Evolutionary conservation across 306 rosid genomes (phyloP).

Genomic region (Pterocarpus macrocarpus): DNA sequence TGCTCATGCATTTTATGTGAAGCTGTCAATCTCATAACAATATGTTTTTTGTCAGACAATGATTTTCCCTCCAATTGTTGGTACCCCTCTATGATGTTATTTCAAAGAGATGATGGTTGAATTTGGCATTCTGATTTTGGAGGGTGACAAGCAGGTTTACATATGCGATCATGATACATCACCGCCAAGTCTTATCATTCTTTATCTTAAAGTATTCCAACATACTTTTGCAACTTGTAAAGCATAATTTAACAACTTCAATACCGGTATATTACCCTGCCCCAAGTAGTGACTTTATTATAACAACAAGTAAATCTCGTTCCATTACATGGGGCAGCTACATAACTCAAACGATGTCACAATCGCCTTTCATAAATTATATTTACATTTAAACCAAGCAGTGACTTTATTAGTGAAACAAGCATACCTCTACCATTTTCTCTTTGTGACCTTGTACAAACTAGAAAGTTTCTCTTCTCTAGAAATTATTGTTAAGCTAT

Average conservation of each 20-base stretch:
- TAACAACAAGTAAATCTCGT: no score
- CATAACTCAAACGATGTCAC: no score
- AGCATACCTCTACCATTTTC: background rate
- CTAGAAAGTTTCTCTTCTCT: conserved; percentile 10
- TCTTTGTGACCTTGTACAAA: background rate
- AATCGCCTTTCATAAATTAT: no score
- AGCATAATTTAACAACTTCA: conserved; percentile 5
- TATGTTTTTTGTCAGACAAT: background rate
- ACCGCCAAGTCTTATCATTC: conserved; percentile 77
- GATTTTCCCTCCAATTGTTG: background rate
- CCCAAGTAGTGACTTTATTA: background rate
- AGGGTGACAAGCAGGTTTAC: conserved; percentile 92
- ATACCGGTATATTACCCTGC: background rate
- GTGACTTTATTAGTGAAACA: background rate
- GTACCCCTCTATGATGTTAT: conserved; percentile 7
- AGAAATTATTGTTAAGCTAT: conserved; percentile 19
- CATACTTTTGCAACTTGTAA: conserved; percentile 3
- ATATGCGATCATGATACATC: conserved; percentile 68
- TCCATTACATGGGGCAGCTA: no score
- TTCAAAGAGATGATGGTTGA: conserved; percentile 23
- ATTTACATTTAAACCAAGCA: no score
- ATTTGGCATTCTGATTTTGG: conserved; percentile 49
- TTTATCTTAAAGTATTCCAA: conserved; percentile 29
- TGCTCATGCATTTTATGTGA: background rate
- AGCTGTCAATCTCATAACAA: background rate